phyloP scores from a whole-genome alignment of 352 stramenopile species.

The Globisporangium parvum region DNA sequence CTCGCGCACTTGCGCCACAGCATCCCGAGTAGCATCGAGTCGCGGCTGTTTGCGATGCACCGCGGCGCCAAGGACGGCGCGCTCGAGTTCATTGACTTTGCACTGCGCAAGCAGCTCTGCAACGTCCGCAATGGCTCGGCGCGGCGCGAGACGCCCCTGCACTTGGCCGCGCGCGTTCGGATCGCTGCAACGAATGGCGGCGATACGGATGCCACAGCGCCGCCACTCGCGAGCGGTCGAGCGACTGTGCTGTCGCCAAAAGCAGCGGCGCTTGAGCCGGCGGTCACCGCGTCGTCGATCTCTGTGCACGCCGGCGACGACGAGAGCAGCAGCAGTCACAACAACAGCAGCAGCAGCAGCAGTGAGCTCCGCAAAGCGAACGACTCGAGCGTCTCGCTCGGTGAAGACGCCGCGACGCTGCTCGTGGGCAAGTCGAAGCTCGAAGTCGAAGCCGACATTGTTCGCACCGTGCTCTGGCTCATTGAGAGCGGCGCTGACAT shows the following conservation, averaged over 20 bases:
- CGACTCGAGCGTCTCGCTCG: neutral
- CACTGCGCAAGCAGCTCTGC: constrained; percentile 35
- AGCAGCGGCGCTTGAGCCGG: constrained; percentile 19
- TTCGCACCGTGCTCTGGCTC: constrained; percentile 67
- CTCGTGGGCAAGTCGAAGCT: constrained; percentile 27
- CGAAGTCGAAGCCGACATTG: constrained; percentile 42
- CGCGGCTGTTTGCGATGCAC: constrained; percentile 78
- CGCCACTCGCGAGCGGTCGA: neutral
- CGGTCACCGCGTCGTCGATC: constrained; percentile 24
- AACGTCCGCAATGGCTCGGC: constrained; percentile 21
- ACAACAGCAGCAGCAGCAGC: constrained; percentile 24
- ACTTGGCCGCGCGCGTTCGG: constrained; percentile 42
- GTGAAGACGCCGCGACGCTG: constrained; percentile 3
- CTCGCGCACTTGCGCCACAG: constrained; percentile 76
- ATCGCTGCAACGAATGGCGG: neutral
- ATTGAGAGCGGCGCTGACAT: constrained; percentile 66
- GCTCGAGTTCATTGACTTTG: constrained; percentile 66
- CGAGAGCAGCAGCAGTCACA: constrained; percentile 14
- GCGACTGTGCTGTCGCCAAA: neutral
- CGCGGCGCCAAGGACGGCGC: constrained; percentile 43
- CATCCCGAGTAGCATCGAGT: constrained; percentile 66
- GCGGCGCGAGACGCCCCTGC: constrained; percentile 50
- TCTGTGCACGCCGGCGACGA: constrained; percentile 24
- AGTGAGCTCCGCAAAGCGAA: constrained; percentile 5
- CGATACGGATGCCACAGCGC: neutral